phyloP scores from a whole-genome alignment of 768 basidiomycete genomes.

The Hysterangium stoloniferum region DNA sequence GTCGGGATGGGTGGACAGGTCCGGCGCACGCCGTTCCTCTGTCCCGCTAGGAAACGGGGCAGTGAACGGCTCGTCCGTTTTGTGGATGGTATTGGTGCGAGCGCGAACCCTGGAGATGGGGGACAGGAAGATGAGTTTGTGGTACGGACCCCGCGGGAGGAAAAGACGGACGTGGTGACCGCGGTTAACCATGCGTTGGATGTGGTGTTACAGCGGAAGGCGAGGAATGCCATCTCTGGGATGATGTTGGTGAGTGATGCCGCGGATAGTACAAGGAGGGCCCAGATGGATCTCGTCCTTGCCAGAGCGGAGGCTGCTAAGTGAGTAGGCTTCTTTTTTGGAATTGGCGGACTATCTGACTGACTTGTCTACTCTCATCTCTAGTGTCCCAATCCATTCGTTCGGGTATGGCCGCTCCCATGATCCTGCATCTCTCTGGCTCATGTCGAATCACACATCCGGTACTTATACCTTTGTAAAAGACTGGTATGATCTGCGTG shows the following conservation, averaged over 20 bases:
- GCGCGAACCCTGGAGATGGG: conserved; percentile 20
- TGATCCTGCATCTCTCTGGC: conserved; percentile 96
- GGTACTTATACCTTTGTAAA: conserved; percentile 98
- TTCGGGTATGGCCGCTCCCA: conserved; percentile 96
- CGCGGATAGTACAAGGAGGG: conserved; percentile 83
- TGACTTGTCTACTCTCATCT: not conserved
- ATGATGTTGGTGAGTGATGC: conserved; percentile 93
- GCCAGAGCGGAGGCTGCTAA: conserved; percentile 95
- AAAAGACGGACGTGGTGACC: conserved; percentile 95
- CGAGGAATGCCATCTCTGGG: conserved; percentile 82
- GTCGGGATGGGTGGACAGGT: conserved; percentile 76
- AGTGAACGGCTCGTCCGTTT: conserved; percentile 66
- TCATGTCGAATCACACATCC: conserved; percentile 96
- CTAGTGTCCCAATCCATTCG: conserved; percentile 83
- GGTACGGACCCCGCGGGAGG: conserved; percentile 73
- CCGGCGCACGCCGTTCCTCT: conserved; percentile 90
- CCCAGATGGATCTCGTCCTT: conserved; percentile 97
- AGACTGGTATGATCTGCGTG: conserved; percentile 94
- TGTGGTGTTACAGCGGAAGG: conserved; percentile 88
- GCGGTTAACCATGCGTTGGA: conserved; percentile 98
- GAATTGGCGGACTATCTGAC: not conserved
- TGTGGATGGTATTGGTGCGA: conserved; percentile 55
- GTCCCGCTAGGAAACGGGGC: conserved; percentile 59
- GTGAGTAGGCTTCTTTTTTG: conserved; percentile 18
- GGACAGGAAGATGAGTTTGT: conserved; percentile 51